These are phyloP conservation scores for Euphrasia confusa DNA, from an alignment of 257 asterid genomes.

Conservation along the genomic window DNA sequence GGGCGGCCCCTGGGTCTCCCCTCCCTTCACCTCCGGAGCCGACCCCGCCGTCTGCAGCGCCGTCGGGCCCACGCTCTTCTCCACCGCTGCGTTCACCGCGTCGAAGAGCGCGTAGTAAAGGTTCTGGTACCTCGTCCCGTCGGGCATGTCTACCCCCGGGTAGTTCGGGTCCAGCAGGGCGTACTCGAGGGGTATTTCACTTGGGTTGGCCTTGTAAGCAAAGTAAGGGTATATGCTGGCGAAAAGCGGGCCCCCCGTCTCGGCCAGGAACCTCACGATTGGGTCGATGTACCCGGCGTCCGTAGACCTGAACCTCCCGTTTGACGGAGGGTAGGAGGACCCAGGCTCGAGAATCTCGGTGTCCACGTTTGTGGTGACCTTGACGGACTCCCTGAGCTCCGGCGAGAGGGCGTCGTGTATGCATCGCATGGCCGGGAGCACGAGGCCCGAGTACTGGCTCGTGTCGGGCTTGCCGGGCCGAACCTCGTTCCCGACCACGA, in stretches of 20 bases:
- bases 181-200: neutral
- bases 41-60: neutral
- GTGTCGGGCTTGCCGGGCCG: neutral
- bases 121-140: neutral
- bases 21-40: neutral
- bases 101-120: neutral
- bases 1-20: neutral
- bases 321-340: neutral
- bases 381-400: neutral
- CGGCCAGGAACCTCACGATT: neutral
- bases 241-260: neutral
- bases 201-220: neutral
- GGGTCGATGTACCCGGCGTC: neutral
- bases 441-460: neutral
- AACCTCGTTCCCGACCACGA: neutral
- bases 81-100: neutral
- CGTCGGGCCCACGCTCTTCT: neutral
- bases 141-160: neutral
- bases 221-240: neutral
- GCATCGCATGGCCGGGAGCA: neutral
- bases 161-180: neutral
- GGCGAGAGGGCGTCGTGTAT: neutral
- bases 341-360: neutral
- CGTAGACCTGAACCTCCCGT: neutral
- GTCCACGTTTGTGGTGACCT: neutral